Conservation (phyloP, 495 filamentous ascomycete species). For the Penicillium psychrofluorescens region DNA sequence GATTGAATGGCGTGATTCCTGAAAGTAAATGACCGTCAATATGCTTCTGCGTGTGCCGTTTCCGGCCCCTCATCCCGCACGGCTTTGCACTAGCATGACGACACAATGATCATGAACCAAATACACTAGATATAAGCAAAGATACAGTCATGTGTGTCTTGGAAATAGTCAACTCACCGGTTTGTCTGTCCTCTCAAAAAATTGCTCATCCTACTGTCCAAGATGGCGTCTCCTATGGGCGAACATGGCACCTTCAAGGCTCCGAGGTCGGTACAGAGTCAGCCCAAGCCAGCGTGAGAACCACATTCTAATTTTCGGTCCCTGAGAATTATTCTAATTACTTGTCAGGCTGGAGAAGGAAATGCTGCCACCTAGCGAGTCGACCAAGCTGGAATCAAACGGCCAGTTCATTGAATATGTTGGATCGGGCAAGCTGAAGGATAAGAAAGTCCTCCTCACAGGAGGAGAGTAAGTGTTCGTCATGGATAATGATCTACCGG, state of each 20-base stretch:
- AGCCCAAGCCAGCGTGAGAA: constrained; percentile 14
- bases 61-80: background rate
- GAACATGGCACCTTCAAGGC: constrained; percentile 16
- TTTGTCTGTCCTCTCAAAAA: background rate
- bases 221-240: constrained; percentile 17
- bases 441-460: constrained; percentile 42
- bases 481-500: background rate
- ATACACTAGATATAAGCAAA: background rate
- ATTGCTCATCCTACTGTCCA: background rate
- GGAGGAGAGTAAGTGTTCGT: constrained; percentile 39
- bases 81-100: constrained; percentile 10
- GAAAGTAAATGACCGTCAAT: too few species aligned
- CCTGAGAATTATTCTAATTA: background rate
- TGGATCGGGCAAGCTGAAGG: constrained; percentile 38
- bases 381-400: constrained; percentile 19
- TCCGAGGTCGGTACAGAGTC: constrained; percentile 13
- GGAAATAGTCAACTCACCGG: background rate
- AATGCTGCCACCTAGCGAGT: constrained; percentile 13
- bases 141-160: background rate
- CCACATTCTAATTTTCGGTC: background rate
- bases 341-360: constrained; percentile 13
- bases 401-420: constrained; percentile 32
- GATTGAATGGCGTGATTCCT: too few species aligned
- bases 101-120: constrained; percentile 7
- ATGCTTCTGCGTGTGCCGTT: too few species aligned